Evolutionary conservation across 768 basidiomycete genomes (phyloP).

Genomic region (Leucocoprinus birnbaumii): DNA sequence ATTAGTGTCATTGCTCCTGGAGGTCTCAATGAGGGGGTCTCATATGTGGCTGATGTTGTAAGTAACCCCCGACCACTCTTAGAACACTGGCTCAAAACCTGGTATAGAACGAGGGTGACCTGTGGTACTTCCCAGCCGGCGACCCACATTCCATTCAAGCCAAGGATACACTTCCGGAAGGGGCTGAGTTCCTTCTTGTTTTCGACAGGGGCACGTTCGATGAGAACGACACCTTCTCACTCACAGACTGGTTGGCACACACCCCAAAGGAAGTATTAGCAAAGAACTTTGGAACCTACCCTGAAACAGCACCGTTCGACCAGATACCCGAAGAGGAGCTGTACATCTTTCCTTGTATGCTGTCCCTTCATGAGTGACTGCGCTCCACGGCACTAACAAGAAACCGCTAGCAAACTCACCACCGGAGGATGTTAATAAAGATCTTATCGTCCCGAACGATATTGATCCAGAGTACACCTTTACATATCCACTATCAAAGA

Average conservation of each 20-base stretch:
- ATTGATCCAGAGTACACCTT: constrained; percentile 43
- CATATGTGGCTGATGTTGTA: constrained; percentile 53
- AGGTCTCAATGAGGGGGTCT: constrained; percentile 34
- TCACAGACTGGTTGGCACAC: constrained; percentile 70
- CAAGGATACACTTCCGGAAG: constrained; percentile 40
- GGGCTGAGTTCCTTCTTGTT: constrained; percentile 52
- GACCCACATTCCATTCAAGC: constrained; percentile 57
- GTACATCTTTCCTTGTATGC: constrained; percentile 46
- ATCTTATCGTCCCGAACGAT: constrained; percentile 44
- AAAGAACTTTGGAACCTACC: constrained; percentile 56
- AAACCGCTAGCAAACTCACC: constrained; percentile 35
- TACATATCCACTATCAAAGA: constrained; percentile 51
- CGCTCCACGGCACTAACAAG: background rate
- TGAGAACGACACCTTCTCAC: constrained; percentile 57
- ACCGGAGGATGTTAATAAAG: constrained; percentile 33
- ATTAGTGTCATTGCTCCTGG: background rate
- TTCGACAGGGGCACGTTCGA: constrained; percentile 42
- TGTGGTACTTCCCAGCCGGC: constrained; percentile 62
- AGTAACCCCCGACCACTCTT: constrained; percentile 24
- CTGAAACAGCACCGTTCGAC: constrained; percentile 7
- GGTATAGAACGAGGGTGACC: constrained; percentile 40
- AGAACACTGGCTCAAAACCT: constrained; percentile 51
- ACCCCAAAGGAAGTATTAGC: constrained; percentile 54
- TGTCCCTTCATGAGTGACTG: background rate
- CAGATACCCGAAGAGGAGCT: constrained; percentile 18